Evolutionary conservation across 352 stramenopile species (phyloP).

Genomic region (Phytophthora hybrid): DNA sequence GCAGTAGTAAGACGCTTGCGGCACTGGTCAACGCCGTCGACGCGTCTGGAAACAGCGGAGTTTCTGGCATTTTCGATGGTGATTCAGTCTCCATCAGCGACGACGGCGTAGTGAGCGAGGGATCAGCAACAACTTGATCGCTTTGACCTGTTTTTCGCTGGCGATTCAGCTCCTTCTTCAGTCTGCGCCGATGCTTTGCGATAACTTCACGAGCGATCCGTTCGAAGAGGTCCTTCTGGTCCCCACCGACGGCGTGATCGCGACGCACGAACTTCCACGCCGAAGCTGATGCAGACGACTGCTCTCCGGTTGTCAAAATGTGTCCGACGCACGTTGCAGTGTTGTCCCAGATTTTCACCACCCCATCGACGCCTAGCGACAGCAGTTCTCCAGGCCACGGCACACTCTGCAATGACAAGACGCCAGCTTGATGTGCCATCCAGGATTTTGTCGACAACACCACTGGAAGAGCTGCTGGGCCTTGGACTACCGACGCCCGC

Average conservation of each 20-base stretch:
- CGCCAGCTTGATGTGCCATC: constrained; percentile 48
- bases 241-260: constrained; percentile 40
- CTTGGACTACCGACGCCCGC: background rate
- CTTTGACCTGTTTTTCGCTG: constrained; percentile 25
- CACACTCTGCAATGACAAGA: constrained; percentile 49
- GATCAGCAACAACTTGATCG: constrained; percentile 2
- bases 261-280: constrained; percentile 66
- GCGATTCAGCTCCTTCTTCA: constrained; percentile 34
- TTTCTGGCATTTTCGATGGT: constrained; percentile 9
- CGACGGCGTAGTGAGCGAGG: background rate
- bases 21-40: constrained; percentile 32
- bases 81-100: constrained; percentile 26
- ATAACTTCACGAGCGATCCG: constrained; percentile 53
- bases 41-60: constrained; percentile 25
- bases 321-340: constrained; percentile 49
- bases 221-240: constrained; percentile 41
- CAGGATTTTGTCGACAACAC: constrained; percentile 47
- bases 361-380: constrained; percentile 51
- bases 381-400: constrained; percentile 57
- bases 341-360: constrained; percentile 63
- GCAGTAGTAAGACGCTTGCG: constrained; percentile 30
- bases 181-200: constrained; percentile 44
- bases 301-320: constrained; percentile 50
- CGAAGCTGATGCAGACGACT: constrained; percentile 21
- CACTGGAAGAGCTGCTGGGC: constrained; percentile 11